Evolutionary conservation across 352 stramenopile genomes (phyloP).

Genomic region (Phytophthora macrochlamydospora): DNA sequence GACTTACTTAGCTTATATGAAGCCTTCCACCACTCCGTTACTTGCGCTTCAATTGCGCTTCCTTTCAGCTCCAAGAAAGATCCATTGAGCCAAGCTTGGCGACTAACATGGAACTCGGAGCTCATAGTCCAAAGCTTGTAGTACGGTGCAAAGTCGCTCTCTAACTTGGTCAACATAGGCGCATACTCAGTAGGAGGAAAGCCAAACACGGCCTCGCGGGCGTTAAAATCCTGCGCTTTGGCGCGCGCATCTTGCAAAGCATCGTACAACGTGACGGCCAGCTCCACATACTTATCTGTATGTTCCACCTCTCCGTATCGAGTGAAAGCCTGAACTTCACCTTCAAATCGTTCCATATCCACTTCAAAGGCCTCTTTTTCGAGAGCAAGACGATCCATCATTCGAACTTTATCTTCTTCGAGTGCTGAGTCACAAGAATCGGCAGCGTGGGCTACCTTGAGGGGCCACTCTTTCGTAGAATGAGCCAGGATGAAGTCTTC

Average conservation of each 20-base stretch:
- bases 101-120: constrained; percentile 92
- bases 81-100: constrained; percentile 92
- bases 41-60: constrained; percentile 85
- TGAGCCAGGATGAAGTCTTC: constrained; percentile 92
- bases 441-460: constrained; percentile 78
- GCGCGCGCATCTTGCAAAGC: constrained; percentile 90
- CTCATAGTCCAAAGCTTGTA: constrained; percentile 97
- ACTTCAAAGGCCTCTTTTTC: constrained; percentile 91
- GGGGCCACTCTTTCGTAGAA: constrained; percentile 89
- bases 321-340: constrained; percentile 88
- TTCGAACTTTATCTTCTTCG: constrained; percentile 92
- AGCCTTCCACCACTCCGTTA: constrained; percentile 94
- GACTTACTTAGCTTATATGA: constrained; percentile 93
- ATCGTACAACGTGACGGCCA: constrained; percentile 88
- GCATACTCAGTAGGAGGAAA: constrained; percentile 93
- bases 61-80: constrained; percentile 91
- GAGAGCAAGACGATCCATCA: constrained; percentile 93
- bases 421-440: constrained; percentile 89
- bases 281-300: constrained; percentile 91
- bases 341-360: constrained; percentile 89
- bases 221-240: constrained; percentile 93
- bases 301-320: constrained; percentile 88
- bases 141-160: constrained; percentile 89
- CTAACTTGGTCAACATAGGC: constrained; percentile 77
- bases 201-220: constrained; percentile 92